Conservation (phyloP, 441 rosid genomes). For the Populus trichocarpa region DNA sequence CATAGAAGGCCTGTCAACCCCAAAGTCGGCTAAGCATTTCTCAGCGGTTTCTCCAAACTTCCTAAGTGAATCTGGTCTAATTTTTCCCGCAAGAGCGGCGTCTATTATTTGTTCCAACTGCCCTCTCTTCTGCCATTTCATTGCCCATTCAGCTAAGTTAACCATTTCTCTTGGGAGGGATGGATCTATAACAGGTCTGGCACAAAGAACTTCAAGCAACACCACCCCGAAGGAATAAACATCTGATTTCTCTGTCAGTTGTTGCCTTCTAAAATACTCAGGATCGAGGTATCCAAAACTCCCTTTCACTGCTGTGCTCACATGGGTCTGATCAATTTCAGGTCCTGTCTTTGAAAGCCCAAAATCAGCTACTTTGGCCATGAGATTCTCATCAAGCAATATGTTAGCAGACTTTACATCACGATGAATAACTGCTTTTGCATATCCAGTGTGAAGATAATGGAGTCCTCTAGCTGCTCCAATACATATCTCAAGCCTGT, state of each 20-base stretch:
- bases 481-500: background rate
- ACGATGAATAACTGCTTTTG: constrained; percentile 1
- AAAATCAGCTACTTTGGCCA: constrained; percentile 1
- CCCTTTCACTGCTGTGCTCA: background rate
- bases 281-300: background rate
- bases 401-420: background rate
- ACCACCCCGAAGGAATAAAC: background rate
- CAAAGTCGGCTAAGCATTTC: background rate
- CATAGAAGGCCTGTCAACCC: background rate
- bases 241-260: background rate
- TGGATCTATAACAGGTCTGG: constrained; percentile 62
- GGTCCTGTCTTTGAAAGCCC: background rate
- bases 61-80: background rate
- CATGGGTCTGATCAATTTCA: background rate
- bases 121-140: constrained; percentile 82
- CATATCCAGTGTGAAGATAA: background rate
- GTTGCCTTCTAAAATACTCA: constrained; percentile 1
- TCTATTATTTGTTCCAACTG: constrained; percentile 69
- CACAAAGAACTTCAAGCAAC: background rate
- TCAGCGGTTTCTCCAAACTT: background rate
- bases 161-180: constrained; percentile 72
- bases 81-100: background rate
- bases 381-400: background rate
- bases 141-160: constrained; percentile 87
- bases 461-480: background rate